phyloP scores from a whole-genome alignment of 768 basidiomycete species.

The Russula sp. region DNA sequence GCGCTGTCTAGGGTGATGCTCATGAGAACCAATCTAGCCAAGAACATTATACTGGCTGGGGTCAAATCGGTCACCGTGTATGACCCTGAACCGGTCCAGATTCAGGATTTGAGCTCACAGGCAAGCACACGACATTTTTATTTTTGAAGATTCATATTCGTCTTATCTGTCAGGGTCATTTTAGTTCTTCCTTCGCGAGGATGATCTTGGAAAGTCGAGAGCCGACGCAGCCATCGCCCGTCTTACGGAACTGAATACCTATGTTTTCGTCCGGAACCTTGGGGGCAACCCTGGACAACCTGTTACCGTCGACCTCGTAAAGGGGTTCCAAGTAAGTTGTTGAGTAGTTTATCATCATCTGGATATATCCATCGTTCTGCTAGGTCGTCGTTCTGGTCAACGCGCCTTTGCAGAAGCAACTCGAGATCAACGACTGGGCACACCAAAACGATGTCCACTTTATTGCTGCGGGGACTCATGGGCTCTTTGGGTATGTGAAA shows the following conservation, averaged over 20 bases:
- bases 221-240: constrained; percentile 85
- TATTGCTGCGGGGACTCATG: constrained; percentile 86
- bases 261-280: constrained; percentile 90
- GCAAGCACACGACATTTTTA: constrained; percentile 43
- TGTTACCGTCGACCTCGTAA: constrained; percentile 75
- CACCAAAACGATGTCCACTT: constrained; percentile 87
- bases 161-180: constrained; percentile 8
- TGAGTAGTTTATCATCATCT: constrained; percentile 1
- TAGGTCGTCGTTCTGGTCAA: constrained; percentile 91
- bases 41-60: constrained; percentile 92
- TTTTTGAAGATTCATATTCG: background rate
- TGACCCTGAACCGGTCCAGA: constrained; percentile 82
- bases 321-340: constrained; percentile 76
- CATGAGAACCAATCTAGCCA: constrained; percentile 52
- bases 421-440: constrained; percentile 96
- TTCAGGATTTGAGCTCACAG: constrained; percentile 93
- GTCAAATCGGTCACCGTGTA: constrained; percentile 96
- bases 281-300: constrained; percentile 73
- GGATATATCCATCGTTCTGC: constrained; percentile 7
- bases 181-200: constrained; percentile 90
- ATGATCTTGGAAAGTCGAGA: constrained; percentile 84
- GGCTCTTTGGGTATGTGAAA: constrained; percentile 80
- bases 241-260: constrained; percentile 90
- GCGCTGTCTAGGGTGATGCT: constrained; percentile 4
- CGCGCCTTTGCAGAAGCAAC: constrained; percentile 70